Percentiles rank a stretch among this genome's conserved stretches.
Evolutionary conservation across 2,329 filamentous ascomycete species (phyloP).

Genomic region (Aureobasidium sp.): DNA sequence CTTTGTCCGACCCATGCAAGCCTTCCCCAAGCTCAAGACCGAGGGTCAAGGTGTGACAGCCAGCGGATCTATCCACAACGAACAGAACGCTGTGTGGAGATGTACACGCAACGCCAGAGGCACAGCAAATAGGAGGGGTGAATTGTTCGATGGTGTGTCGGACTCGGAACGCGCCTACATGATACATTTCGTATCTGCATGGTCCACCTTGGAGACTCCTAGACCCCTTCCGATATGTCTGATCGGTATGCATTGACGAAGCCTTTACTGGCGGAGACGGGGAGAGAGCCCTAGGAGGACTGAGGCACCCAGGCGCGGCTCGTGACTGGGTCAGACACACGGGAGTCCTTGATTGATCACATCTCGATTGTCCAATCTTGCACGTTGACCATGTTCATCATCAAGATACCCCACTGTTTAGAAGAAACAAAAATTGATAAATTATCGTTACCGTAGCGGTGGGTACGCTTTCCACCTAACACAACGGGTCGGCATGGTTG

Average conservation of each 20-base stretch:
- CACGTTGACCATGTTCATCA: background rate
- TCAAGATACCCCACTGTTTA: background rate
- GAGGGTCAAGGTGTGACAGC: background rate
- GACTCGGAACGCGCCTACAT: conserved; percentile 7
- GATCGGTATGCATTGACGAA: background rate
- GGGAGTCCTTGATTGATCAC: background rate
- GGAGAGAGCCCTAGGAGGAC: background rate
- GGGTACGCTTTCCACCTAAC: background rate
- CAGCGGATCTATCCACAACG: conserved; percentile 6
- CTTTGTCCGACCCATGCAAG: background rate
- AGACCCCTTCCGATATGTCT: background rate
- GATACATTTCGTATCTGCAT: conserved; percentile 5
- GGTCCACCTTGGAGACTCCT: background rate
- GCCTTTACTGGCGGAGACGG: background rate
- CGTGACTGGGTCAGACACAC: background rate
- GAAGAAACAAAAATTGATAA: conserved; percentile 5
- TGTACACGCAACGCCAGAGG: background rate
- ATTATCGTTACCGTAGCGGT: conserved; percentile 9
- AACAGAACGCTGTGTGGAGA: background rate
- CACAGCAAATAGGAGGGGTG: background rate
- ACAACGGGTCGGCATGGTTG: background rate
- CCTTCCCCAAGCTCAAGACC: conserved; percentile 1
- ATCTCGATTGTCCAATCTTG: background rate
- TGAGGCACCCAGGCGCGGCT: background rate
- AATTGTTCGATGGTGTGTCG: background rate